Conservation (phyloP, 2,329 filamentous ascomycete genomes). For the Arthrocladium fulminans region DNA sequence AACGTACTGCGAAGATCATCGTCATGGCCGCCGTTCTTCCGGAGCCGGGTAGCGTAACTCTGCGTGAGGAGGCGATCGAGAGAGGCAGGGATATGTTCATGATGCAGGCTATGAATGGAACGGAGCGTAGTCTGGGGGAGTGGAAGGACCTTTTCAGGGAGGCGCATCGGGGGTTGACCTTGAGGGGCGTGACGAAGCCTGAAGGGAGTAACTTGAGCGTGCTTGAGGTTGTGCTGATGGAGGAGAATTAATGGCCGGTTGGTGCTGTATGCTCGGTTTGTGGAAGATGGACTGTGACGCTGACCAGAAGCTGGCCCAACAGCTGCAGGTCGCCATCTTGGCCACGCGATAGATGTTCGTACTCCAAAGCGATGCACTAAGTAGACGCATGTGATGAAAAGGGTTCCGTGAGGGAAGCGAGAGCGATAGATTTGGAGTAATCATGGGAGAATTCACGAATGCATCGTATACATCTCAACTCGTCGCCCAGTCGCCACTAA, state of each 20-base stretch:
- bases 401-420: no score
- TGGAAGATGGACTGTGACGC: no score
- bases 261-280: no score
- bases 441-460: no score
- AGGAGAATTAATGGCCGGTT: conserved; percentile 1
- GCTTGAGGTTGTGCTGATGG: conserved; percentile 11
- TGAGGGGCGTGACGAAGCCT: conserved; percentile 18
- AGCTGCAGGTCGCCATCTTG: no score
- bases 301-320: no score
- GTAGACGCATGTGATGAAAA: no score
- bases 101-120: conserved; percentile 30
- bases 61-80: conserved; percentile 21
- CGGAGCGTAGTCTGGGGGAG: conserved; percentile 29
- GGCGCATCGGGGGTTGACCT: conserved; percentile 20
- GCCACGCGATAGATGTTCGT: no score
- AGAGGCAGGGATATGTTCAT: conserved; percentile 30
- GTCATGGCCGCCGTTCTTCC: conserved; percentile 30
- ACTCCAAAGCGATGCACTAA: no score
- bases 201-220: conserved; percentile 21
- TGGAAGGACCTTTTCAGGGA: conserved; percentile 26
- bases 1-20: conserved; percentile 19
- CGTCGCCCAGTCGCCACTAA: no score
- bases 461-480: no score
- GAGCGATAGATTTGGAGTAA: no score
- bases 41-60: conserved; percentile 22